These are phyloP conservation scores for Phlyctochytrium planicorne DNA, from an alignment of 192 early-diverging fungal genomes.

Conservation along the genomic window DNA sequence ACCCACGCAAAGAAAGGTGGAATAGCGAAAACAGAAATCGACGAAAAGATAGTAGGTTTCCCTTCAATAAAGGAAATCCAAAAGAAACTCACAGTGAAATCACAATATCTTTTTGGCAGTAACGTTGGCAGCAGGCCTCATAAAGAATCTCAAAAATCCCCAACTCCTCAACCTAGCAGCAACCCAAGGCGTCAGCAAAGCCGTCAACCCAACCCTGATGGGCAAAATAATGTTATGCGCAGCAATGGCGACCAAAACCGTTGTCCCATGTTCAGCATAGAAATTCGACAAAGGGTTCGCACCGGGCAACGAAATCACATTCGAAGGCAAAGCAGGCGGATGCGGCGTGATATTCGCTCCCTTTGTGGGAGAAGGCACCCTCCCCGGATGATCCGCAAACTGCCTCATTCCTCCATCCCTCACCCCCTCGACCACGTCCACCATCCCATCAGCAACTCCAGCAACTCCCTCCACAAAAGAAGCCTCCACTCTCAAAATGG, in stretches of 20 bases:
- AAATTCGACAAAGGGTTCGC: slow-evolving; percentile 5
- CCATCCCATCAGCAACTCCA: not conserved
- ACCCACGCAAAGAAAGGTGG: no score
- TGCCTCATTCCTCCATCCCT: not conserved
- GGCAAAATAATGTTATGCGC: slow-evolving; percentile 39
- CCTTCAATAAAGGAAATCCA: no score
- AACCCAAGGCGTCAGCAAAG: slow-evolving; percentile 31
- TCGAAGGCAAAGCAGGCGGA: not conserved
- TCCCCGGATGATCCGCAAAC: no score
- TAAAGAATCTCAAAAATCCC: no score
- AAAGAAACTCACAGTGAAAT: no score
- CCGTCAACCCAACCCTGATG: slow-evolving; percentile 33
- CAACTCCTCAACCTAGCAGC: slow-evolving; percentile 11
- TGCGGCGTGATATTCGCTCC: not conserved
- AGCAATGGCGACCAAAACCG: slow-evolving; percentile 22
- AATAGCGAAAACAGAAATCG: no score
- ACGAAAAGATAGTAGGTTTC: no score
- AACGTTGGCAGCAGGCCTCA: no score
- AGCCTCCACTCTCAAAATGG: slow-evolving; percentile 11
- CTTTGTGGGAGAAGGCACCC: not conserved
- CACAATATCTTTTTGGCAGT: no score
- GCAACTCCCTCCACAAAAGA: not conserved
- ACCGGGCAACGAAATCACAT: not conserved
- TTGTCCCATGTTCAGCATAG: slow-evolving; percentile 16
- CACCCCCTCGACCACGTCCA: not conserved